These are phyloP conservation scores for Aspergillus chevalieri DNA, from an alignment of 2,329 filamentous ascomycete genomes.

Conservation along the genomic window DNA sequence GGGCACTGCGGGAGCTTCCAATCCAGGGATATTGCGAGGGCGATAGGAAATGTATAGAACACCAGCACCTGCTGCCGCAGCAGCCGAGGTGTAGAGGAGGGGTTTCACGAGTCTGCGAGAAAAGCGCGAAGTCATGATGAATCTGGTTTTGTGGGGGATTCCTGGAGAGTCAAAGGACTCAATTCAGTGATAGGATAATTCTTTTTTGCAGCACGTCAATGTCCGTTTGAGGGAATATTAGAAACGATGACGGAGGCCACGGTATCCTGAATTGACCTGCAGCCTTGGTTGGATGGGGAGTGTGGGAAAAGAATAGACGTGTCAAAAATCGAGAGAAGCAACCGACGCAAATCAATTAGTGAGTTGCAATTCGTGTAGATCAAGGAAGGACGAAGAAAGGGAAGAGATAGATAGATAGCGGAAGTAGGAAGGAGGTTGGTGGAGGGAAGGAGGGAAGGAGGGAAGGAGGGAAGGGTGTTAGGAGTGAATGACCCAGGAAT, in stretches of 20 bases:
- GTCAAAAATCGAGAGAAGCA: background rate
- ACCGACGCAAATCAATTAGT: background rate
- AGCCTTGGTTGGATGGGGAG: too few species aligned
- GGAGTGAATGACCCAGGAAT: too few species aligned
- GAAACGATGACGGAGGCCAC: too few species aligned
- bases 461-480: background rate
- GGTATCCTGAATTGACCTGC: too few species aligned
- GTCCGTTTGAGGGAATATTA: too few species aligned
- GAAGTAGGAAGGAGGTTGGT: conserved; percentile 1
- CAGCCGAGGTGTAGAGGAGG: conserved; percentile 54
- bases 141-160: too few species aligned
- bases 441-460: conserved; percentile 1
- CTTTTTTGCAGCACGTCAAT: too few species aligned
- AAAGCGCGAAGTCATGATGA: conserved; percentile 35
- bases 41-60: conserved; percentile 58
- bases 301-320: background rate
- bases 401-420: background rate
- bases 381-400: background rate
- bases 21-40: conserved; percentile 59
- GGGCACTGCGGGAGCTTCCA: conserved; percentile 56
- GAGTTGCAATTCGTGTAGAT: background rate
- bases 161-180: too few species aligned
- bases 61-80: conserved; percentile 48
- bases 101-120: conserved; percentile 50
- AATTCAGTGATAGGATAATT: too few species aligned